Percentiles rank a stretch among this genome's conserved stretches.
Conservation (phyloP, 306 rosid genomes). For the Coriaria nepalensis region DNA sequence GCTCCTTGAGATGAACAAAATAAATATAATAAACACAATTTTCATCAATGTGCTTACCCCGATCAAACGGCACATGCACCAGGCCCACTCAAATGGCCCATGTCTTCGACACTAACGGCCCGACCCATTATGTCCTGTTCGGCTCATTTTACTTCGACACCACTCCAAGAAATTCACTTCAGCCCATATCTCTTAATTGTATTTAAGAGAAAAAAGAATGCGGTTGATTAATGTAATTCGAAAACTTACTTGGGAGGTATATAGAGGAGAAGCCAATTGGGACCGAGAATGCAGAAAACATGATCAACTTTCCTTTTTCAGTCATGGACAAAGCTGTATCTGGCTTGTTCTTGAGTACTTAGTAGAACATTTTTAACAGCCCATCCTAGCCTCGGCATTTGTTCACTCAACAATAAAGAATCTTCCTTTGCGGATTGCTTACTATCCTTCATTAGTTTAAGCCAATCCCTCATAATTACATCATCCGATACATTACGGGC, state of each 20-base stretch:
- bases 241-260: background rate
- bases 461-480: constrained; percentile 35
- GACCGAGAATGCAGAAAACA: background rate
- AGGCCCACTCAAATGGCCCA: too few relatives aligned
- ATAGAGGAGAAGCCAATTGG: background rate
- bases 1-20: too few relatives aligned
- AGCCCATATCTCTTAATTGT: too few relatives aligned
- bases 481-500: constrained; percentile 22
- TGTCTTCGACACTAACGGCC: too few relatives aligned
- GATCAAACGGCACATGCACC: too few relatives aligned
- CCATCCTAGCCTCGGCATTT: constrained; percentile 55
- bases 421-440: constrained; percentile 40
- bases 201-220: too few relatives aligned
- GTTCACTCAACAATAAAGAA: constrained; percentile 30
- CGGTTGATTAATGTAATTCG: background rate
- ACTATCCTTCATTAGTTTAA: constrained; percentile 39
- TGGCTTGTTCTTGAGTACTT: constrained; percentile 39
- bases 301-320: constrained; percentile 11
- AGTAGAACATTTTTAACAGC: constrained; percentile 47
- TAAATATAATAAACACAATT: too few relatives aligned
- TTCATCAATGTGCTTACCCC: too few relatives aligned
- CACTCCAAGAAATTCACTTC: too few relatives aligned
- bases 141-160: too few relatives aligned
- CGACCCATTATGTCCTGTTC: too few relatives aligned
- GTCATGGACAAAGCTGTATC: constrained; percentile 51